A percentile compares a stretch with the other conserved stretches of the same genome.
phyloP scores from a whole-genome alignment of 2,329 filamentous ascomycete species.

The Cadophora malorum region DNA sequence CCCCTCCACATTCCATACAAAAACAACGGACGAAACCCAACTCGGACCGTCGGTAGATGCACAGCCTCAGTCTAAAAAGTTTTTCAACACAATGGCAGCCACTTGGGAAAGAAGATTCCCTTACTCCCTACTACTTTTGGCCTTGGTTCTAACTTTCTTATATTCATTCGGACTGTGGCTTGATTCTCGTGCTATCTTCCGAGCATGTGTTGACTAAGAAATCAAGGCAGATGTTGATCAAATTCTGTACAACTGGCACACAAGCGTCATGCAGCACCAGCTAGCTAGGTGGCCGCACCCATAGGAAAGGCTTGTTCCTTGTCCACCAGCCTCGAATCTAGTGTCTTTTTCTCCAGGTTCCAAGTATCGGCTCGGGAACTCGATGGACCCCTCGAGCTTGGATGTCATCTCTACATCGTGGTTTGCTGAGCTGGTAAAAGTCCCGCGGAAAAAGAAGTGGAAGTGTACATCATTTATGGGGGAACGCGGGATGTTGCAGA shows the following conservation, averaged over 20 bases:
- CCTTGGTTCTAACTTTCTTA: conserved; percentile 1
- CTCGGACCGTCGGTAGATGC: neutral
- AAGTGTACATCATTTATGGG: conserved; percentile 28
- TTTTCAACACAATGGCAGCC: conserved; percentile 3
- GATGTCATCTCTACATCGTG: neutral
- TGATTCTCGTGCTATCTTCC: neutral
- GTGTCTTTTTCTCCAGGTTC: neutral
- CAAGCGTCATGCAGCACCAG: neutral
- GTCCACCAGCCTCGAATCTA: neutral
- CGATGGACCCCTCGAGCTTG: neutral
- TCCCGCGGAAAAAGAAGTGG: neutral
- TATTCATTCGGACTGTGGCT: conserved; percentile 11
- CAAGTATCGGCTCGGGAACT: neutral
- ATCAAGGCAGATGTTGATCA: conserved; percentile 15
- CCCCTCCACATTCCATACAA: conserved; percentile 5
- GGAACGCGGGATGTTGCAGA: conserved; percentile 13
- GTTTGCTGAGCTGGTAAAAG: neutral
- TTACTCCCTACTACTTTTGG: neutral
- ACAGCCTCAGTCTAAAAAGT: conserved; percentile 20
- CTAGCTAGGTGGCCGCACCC: neutral
- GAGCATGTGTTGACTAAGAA: neutral
- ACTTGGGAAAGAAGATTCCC: conserved; percentile 2
- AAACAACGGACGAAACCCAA: neutral
- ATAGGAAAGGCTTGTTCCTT: conserved; percentile 3
- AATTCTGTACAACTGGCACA: conserved; percentile 2